A percentile compares a stretch with the other conserved stretches of the same genome.
Conservation (phyloP, 1,284 basidiomycete species). For the Pyrrhoderma noxium region DNA sequence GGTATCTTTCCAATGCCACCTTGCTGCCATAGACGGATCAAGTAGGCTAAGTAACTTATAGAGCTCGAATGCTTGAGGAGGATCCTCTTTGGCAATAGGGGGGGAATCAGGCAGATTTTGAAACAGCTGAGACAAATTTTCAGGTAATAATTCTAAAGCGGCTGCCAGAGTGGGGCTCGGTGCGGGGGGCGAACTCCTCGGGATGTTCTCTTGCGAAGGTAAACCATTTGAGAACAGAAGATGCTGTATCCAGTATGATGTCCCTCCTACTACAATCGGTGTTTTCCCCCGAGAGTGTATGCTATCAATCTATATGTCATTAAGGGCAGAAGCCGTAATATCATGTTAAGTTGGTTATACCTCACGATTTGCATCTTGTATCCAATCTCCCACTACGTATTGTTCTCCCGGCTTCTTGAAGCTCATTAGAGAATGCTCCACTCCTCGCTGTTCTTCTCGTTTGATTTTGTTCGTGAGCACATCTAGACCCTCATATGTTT, state of each 20-base stretch:
- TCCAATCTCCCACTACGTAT: constrained; percentile 84
- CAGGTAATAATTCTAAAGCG: constrained; percentile 38
- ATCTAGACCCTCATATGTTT: constrained; percentile 91
- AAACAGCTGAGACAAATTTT: constrained; percentile 44
- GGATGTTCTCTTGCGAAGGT: constrained; percentile 19
- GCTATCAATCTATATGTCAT: constrained; percentile 53
- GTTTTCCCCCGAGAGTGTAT: constrained; percentile 55
- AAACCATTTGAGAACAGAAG: constrained; percentile 75
- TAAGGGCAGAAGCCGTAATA: background rate
- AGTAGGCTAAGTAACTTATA: constrained; percentile 64
- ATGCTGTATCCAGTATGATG: constrained; percentile 97
- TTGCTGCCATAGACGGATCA: constrained; percentile 68
- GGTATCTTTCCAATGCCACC: constrained; percentile 96
- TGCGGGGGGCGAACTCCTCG: constrained; percentile 15
- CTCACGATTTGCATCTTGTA: constrained; percentile 61
- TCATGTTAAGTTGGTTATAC: constrained; percentile 34
- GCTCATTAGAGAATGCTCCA: constrained; percentile 86
- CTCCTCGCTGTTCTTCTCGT: constrained; percentile 63
- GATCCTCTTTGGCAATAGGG: constrained; percentile 43
- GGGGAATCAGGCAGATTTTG: constrained; percentile 45
- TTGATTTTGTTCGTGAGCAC: constrained; percentile 95
- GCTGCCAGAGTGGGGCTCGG: constrained; percentile 32
- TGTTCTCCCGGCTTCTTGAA: constrained; percentile 82
- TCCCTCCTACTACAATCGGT: constrained; percentile 92
- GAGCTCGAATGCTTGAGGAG: constrained; percentile 50